Base-by-base conservation (phyloP, 1,284 basidiomycete species). In the Schizopora paradoxa region DNA sequence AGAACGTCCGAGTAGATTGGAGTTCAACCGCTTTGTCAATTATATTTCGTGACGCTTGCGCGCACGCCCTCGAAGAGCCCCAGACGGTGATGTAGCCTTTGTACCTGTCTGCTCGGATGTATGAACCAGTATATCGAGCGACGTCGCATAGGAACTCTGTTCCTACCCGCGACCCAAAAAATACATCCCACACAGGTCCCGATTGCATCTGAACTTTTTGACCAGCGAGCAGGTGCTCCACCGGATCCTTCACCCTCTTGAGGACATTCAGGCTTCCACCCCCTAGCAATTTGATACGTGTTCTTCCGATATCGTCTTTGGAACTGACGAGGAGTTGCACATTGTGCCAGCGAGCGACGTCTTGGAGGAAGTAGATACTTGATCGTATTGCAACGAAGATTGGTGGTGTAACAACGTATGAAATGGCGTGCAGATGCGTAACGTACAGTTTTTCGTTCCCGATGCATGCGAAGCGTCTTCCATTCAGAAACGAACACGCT, bases 131-230 rank as follows among this genome's bases (percentile, higher is more conserved):
- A 31, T 72, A 54, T 6, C 44, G 48, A 47, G 75, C 65, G 13
- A 84, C 47, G 1, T 65, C 56, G 0, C 64, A 52, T 23, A 86
- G 46, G 56, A 72, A 85, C 0, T 19, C 28, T 0, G 42, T 38
- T 0, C 84, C 82, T 3, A 58, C 58, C 0, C 53, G 45, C 4
- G 66, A 52, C 14, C 57, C 56, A 48, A 86, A 79, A 58, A 75
- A 85, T 2, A 67, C 63, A 50, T 86, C 78, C 84, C 84, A 87
- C 1, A 74, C 63, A 3, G 68, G 61, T 34, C 70, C 71, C 11
- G 69, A 73, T 32, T 75, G 67, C 16, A 72, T 56, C 14, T 61
- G 66, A 25, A 85, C 59, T 2, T 70, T 63, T 52, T 86, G 79
- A 0, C 85, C 83, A 1, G 67, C 70, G 0, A 81, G 58, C 10